Percentiles rank a stretch among this genome's conserved stretches.
Evolutionary conservation across 1,284 basidiomycete genomes (phyloP).

Genomic region (Irpex sp.): DNA sequence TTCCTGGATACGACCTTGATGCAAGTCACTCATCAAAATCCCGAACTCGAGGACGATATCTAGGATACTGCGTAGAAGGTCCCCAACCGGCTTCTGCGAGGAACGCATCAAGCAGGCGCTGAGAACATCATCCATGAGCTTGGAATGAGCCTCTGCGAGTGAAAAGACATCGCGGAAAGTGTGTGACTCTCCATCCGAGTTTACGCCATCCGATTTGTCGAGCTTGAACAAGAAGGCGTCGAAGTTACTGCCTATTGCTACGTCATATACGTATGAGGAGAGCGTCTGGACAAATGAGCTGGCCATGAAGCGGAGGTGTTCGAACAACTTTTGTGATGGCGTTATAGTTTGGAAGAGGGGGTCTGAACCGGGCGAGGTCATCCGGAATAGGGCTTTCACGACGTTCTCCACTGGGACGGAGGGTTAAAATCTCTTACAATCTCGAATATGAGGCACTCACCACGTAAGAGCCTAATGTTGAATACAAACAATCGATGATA

Average conservation of each 20-base stretch:
- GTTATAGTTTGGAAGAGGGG: slow-evolving; percentile 59
- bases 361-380: slow-evolving; percentile 37
- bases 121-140: slow-evolving; percentile 69
- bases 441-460: slow-evolving; percentile 30
- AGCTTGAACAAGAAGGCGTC: slow-evolving; percentile 50
- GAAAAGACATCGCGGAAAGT: slow-evolving; percentile 70
- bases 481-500: slow-evolving; percentile 80
- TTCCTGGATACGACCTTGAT: slow-evolving; percentile 47
- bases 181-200: not conserved
- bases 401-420: slow-evolving; percentile 60
- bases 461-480: slow-evolving; percentile 70
- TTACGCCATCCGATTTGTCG: slow-evolving; percentile 12
- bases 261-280: slow-evolving; percentile 68
- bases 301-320: slow-evolving; percentile 68
- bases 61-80: slow-evolving; percentile 60
- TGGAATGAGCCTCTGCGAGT: slow-evolving; percentile 64
- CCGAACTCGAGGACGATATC: slow-evolving; percentile 69
- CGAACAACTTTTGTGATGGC: slow-evolving; percentile 45
- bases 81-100: slow-evolving; percentile 60
- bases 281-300: slow-evolving; percentile 64
- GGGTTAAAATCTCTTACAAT: no score
- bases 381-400: slow-evolving; percentile 58
- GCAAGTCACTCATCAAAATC: slow-evolving; percentile 60
- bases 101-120: slow-evolving; percentile 74
- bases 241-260: slow-evolving; percentile 71